Evolutionary conservation across 805 yeast species (phyloP), one percentile per base, ranked within the genome.

Genomic region (Candida germanica): DNA sequence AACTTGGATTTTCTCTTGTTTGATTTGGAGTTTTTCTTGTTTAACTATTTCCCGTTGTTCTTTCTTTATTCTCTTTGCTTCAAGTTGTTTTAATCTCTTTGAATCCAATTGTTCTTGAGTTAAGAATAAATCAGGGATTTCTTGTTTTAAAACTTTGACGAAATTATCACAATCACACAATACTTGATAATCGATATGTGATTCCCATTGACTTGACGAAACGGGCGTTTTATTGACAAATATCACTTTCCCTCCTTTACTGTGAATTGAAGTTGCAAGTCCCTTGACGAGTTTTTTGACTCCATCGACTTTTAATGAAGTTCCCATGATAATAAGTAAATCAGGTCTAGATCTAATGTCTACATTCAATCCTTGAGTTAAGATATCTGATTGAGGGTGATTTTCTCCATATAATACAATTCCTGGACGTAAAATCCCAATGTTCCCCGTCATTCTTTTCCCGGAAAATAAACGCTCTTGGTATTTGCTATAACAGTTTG

Each of bases 391-490:
- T 43, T 79, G 77, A 1, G 96, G 96, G 58, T 91, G 98, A 50
- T 88, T 81, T 54, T 91, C 98, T 2, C 97, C 97, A 56, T 91
- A 91, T 15, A 91, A 68, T 1, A 91, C 95, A 39, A 91, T 88
- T 50, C 83, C 83, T 4, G 98, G 98, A 38, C 96, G 71, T 29
- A 93, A 62, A 17, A 77, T 59, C 0, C 98, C 98, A 4, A 82
- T 75, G 28, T 67, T 66, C 0, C 86, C 82, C 1, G 84, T 77
- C 6, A 75, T 55, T 38, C 98, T 61, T 57, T 88, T 88, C 3
- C 98, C 98, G 12, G 68, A 59, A 38, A 65, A 67, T 10, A 73
- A 62, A 31, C 96, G 66, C 31, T 73, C 74, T 36, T 72, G 64
- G 42, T 74, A 80, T 24, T 68, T 66, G 8, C 68, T 71, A 31